Evolutionary conservation across 805 yeast species (phyloP), one percentile per base, ranked within the genome.

Genomic region (Ogataea angusta): DNA sequence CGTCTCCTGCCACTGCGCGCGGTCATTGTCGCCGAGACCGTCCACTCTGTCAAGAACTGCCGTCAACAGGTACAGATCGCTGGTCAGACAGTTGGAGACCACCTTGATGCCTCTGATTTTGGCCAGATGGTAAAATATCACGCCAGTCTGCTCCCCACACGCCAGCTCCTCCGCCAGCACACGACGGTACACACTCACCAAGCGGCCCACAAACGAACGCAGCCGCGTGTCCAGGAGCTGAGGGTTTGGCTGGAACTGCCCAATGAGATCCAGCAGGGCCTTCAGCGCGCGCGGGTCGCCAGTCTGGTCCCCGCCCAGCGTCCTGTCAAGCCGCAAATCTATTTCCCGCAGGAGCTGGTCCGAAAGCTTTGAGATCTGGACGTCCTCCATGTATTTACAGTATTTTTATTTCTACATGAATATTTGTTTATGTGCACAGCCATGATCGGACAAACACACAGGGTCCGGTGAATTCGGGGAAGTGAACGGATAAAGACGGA

Each of bases 101-200:
- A 72, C 66, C 59, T 85, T 85, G 48, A 76, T 65, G 0, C 86
- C 85, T 29, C 91, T 64, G 6, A 86, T 72, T 53, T 84, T 86
- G 18, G 80, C 64, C 14, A 88, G 60, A 6, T 66, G 67, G 59
- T 88, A 89, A 35, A 82, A 67, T 0, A 78, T 55, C 24, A 63
- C 53, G 4, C 64, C 52, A 6, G 53, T 25, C 10, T 29, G 18
- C 8, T 25, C 14, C 34, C 49, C 34, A 6, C 18, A 12, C 2
- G 33, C 7, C 14, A 21, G 51, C 38, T 7, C 32, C 29, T 45
- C 38, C 21, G 3, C 30, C 14, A 8, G 17, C 35, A 12, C 38
- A 38, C 15, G 19, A 13, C 18, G 40, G 48, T 67, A 74, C 0
- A 49, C 14, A 1, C 45, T 32, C 1, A 67, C 47, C 10, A 76